Evolutionary conservation across 1,284 basidiomycete genomes (phyloP), one percentile per base, ranked within the genome.

Genomic region (Pseudozyma hubeiensis): DNA sequence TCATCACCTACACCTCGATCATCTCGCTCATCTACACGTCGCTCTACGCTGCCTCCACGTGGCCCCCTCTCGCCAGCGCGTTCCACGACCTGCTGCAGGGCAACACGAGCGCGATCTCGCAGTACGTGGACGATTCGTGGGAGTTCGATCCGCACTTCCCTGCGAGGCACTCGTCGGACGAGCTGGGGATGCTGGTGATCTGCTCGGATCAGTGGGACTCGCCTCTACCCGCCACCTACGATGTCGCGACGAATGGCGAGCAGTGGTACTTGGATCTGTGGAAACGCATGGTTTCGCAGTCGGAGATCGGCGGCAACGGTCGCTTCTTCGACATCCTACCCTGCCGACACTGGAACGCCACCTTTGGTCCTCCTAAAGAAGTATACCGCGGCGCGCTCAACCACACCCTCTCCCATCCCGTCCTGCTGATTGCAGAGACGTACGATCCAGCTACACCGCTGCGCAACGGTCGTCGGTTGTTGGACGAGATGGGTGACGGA

Each of bases 361-460:
- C 55, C 9, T 71, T 64, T 19, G 17, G 49, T 2, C 17, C 62
- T 2, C 64, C 68, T 24, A 65, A 55, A 3, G 54, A 76, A 43
- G 73, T 76, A 1, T 76, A 67, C 14, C 57, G 69, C 3, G 73
- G 73, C 2, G 51, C 48, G 1, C 47, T 76, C 9, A 39, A 67
- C 39, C 53, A 64, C 11, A 50, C 43, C 5, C 61, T 76, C 24
- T 49, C 51, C 24, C 45, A 59, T 34, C 73, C 68, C 0, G 53
- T 68, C 0, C 47, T 76, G 24, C 60, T 76, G 10, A 55, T 76
- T 33, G 68, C 67, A 0, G 60, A 72, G 56, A 53, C 50, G 3
- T 76, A 72, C 53, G 73, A 76, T 37, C 73, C 69, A 0, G 73
- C 73, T 0, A 76, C 73, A n/a, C 73, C 73, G 9, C 54, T 76